phyloP scores from a whole-genome alignment of 352 stramenopile species.

The Globisporangium nunn region DNA sequence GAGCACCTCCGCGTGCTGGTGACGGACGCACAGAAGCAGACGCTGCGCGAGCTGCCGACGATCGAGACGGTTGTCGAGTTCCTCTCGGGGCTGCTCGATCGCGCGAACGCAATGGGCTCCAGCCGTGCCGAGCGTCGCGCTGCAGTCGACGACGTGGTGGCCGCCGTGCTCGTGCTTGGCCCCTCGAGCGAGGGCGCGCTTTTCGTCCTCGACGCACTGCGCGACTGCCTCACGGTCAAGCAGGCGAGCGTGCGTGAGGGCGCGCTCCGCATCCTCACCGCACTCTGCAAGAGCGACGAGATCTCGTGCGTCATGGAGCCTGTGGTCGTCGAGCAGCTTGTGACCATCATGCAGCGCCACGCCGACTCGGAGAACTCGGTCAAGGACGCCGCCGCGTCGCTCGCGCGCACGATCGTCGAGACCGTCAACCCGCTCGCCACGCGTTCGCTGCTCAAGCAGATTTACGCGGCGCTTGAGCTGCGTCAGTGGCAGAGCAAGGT shows the following conservation, averaged over 20 bases:
- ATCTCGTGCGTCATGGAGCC: constrained; percentile 50
- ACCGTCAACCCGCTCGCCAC: constrained; percentile 55
- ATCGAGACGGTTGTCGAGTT: constrained; percentile 23
- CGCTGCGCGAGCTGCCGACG: constrained; percentile 16
- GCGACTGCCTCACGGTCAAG: constrained; percentile 36
- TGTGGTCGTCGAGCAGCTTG: constrained; percentile 42
- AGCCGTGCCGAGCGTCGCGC: constrained; percentile 31
- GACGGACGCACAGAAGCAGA: constrained; percentile 36
- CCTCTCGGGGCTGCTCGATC: constrained; percentile 32
- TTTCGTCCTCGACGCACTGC: constrained; percentile 39
- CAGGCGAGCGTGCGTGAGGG: constrained; percentile 42
- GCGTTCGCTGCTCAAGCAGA: constrained; percentile 43
- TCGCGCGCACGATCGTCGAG: constrained; percentile 29
- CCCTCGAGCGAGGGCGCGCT: constrained; percentile 24
- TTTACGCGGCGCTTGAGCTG: constrained; percentile 51
- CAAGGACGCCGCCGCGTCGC: constrained; percentile 26
- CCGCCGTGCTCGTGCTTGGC: constrained; percentile 36
- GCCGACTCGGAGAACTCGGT: constrained; percentile 55
- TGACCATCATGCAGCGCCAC: constrained; percentile 48
- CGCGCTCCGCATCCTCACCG: constrained; percentile 31
- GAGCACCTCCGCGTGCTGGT: constrained; percentile 16
- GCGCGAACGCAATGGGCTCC: constrained; percentile 27
- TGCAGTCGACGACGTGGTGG: constrained; percentile 39
- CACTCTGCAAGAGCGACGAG: constrained; percentile 33
- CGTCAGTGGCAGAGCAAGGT: constrained; percentile 88